Evolutionary conservation across 495 filamentous ascomycete genomes (phyloP).

Genomic region (Daldinia childiae): DNA sequence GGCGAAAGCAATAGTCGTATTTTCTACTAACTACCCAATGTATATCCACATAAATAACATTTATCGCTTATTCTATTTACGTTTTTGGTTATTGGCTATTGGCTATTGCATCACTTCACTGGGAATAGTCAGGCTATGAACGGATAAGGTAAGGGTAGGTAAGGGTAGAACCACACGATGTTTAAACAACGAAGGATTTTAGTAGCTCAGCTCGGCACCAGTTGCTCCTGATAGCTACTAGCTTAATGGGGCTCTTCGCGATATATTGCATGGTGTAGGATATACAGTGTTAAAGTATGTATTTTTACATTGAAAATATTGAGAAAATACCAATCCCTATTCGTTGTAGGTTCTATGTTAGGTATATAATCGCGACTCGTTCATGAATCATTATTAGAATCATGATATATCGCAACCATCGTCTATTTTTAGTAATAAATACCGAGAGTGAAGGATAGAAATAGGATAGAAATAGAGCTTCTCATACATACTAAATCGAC

Average conservation of each 20-base stretch:
- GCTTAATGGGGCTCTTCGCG: not conserved
- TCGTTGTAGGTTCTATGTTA: not conserved
- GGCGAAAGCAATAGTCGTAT: slow-evolving; percentile 9
- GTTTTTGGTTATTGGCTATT: not conserved
- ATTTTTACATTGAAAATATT: not conserved
- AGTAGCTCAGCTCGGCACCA: not conserved
- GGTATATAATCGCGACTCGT: not conserved
- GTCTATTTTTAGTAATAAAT: not conserved
- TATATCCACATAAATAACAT: slow-evolving; percentile 13
- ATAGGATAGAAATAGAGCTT: not conserved
- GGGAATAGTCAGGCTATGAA: not conserved
- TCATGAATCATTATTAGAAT: not conserved
- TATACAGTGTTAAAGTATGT: not conserved
- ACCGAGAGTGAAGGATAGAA: not conserved
- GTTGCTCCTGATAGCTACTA: not conserved
- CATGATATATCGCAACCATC: not conserved
- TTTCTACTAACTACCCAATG: too few relatives aligned
- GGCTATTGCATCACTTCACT: too few relatives aligned
- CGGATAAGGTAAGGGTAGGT: not conserved
- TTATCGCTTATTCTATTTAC: slow-evolving; percentile 28
- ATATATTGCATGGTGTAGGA: not conserved
- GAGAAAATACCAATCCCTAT: not conserved
- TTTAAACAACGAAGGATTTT: not conserved
- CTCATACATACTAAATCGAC: not conserved
- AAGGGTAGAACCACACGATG: not conserved